These are phyloP conservation scores for Coffea canephora DNA, from an alignment of 257 asterid species.

Conservation along the genomic window DNA sequence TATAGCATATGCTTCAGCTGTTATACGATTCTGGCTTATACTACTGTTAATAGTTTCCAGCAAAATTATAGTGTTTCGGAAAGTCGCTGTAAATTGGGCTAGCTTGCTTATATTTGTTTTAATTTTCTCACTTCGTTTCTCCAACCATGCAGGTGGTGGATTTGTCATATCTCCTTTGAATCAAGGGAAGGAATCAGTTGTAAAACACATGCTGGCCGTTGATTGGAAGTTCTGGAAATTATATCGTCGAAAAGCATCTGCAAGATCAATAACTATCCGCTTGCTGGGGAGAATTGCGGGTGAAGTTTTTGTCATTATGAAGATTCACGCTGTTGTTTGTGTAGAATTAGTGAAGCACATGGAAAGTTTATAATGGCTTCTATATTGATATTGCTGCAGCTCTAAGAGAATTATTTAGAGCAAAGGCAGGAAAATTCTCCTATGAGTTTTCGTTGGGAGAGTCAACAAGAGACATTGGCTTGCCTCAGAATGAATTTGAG, in stretches of 20 bases:
- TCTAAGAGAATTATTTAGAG: conserved; percentile 63
- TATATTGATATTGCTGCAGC: conserved; percentile 42
- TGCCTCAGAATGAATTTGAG: conserved; percentile 40
- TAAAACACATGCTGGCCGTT: conserved; percentile 95
- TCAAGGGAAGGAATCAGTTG: conserved; percentile 72
- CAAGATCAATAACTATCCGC: conserved; percentile 72
- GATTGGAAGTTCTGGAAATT: conserved; percentile 95
- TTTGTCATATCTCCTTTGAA: conserved; percentile 84
- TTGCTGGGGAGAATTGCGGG: conserved; percentile 88
- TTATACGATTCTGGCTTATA: not conserved
- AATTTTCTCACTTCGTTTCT: not conserved
- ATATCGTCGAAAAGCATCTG: conserved; percentile 56
- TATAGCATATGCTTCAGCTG: not conserved
- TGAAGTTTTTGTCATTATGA: conserved; percentile 13
- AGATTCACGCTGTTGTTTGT: not conserved
- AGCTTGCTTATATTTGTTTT: not conserved
- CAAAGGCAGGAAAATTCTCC: conserved; percentile 48
- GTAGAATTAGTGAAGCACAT: conserved; percentile 10
- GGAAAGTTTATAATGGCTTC: conserved; percentile 5
- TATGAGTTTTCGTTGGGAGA: conserved; percentile 38
- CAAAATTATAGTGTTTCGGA: not conserved
- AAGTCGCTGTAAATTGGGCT: not conserved
- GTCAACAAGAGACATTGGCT: conserved; percentile 37
- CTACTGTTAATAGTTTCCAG: not conserved
- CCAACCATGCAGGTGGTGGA: conserved; percentile 73